A percentile compares a stretch with the other conserved stretches of the same genome.
Conservation (phyloP, 352 stramenopile genomes). For the Achlya hypogyna region DNA sequence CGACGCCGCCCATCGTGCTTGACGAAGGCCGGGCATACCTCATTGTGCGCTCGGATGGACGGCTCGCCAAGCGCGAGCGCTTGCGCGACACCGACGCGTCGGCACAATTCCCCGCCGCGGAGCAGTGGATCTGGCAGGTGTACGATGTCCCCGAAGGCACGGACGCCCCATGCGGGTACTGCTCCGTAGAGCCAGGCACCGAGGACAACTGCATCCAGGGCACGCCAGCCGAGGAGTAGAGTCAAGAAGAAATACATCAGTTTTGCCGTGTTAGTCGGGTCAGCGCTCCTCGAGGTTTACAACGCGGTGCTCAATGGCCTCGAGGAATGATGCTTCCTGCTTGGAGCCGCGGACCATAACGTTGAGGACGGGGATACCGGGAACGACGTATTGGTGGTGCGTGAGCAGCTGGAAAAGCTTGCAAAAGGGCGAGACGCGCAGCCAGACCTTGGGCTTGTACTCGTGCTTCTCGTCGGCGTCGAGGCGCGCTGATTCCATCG, state of each 20-base stretch:
- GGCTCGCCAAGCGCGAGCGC: background rate
- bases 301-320: conserved; percentile 15
- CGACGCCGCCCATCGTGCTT: background rate
- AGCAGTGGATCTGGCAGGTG: background rate
- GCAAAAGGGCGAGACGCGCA: conserved; percentile 74
- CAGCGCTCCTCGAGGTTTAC: conserved; percentile 2
- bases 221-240: background rate
- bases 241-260: too few species aligned
- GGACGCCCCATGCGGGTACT: background rate
- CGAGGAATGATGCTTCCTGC: conserved; percentile 8
- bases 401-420: conserved; percentile 57
- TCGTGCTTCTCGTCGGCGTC: conserved; percentile 53
- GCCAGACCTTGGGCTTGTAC: conserved; percentile 64
- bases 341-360: conserved; percentile 69
- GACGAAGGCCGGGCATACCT: too few species aligned
- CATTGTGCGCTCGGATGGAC: background rate
- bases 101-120: background rate
- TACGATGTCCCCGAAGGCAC: background rate
- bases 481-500: conserved; percentile 49
- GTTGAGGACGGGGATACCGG: conserved; percentile 75
- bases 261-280: too few species aligned
- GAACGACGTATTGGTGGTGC: conserved; percentile 71
- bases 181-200: background rate
- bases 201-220: background rate
- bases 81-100: background rate